These are phyloP conservation scores for Sphaerosporella brunnea DNA, from an alignment of 495 filamentous ascomycete species.

Conservation along the genomic window DNA sequence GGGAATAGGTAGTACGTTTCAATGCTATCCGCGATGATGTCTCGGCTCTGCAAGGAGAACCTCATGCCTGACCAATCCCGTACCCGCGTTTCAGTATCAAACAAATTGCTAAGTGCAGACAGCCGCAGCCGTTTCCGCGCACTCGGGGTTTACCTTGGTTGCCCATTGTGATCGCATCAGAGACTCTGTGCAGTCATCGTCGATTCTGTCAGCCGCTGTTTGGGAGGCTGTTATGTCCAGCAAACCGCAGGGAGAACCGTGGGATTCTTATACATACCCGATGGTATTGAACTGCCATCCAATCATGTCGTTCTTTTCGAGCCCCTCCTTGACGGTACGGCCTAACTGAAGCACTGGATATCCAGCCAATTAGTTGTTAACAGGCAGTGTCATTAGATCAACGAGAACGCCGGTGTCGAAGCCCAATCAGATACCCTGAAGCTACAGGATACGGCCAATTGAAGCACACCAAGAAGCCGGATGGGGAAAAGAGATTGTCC, in stretches of 20 bases:
- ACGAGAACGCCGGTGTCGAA: no score
- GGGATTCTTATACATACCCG: slow-evolving; percentile 45
- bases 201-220: not conserved
- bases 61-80: slow-evolving; percentile 53
- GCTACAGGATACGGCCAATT: slow-evolving; percentile 15
- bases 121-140: not conserved
- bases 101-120: slow-evolving; percentile 1
- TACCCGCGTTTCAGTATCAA: not conserved
- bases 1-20: slow-evolving; percentile 88
- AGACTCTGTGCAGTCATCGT: slow-evolving; percentile 6
- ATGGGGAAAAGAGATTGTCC: no score
- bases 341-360: slow-evolving; percentile 81
- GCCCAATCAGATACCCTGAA: slow-evolving; percentile 25
- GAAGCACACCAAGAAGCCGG: slow-evolving; percentile 3
- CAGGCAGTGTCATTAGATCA: no score
- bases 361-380: no score
- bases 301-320: slow-evolving; percentile 70
- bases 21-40: slow-evolving; percentile 89
- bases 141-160: slow-evolving; percentile 47
- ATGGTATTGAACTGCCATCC: slow-evolving; percentile 91
- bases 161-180: slow-evolving; percentile 92
- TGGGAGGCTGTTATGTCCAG: not conserved
- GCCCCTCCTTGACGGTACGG: slow-evolving; percentile 70
- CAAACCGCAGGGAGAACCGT: slow-evolving; percentile 16
- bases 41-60: slow-evolving; percentile 85